These are phyloP conservation scores for Eragrostis nindensis DNA, from an alignment of 176 grass and related monocot genomes.

Conservation along the genomic window DNA sequence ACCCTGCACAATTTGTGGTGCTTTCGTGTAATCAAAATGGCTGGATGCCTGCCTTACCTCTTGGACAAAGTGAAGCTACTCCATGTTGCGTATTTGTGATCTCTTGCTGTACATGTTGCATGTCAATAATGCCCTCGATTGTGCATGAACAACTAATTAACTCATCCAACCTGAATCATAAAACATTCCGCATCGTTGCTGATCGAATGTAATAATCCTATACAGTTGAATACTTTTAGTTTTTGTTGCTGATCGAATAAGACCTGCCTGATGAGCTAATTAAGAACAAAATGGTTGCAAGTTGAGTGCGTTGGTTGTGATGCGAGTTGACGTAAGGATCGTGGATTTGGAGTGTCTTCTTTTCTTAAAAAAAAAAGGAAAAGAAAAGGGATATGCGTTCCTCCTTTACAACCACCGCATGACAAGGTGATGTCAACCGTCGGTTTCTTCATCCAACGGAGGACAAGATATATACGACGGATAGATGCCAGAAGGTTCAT, in stretches of 20 bases:
- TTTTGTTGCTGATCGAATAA: too few species aligned
- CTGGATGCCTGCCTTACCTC: neutral
- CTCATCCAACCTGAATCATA: too few species aligned
- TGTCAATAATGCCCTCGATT: neutral
- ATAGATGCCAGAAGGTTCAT: constrained; percentile 9
- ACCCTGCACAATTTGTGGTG: neutral
- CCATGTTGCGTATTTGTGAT: neutral
- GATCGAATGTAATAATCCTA: too few species aligned
- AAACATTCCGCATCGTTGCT: too few species aligned
- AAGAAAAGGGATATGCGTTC: neutral
- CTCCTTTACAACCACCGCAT: constrained; percentile 12
- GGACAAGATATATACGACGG: neutral
- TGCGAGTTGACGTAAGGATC: neutral
- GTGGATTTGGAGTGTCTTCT: neutral
- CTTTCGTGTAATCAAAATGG: neutral
- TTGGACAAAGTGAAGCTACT: neutral
- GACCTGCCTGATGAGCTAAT: too few species aligned
- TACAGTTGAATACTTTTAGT: too few species aligned
- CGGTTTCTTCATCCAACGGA: neutral
- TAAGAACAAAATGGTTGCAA: too few species aligned
- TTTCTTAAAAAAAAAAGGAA: too few species aligned
- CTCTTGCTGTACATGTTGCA: neutral
- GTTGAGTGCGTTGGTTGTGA: too few species aligned
- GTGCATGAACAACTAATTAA: neutral
- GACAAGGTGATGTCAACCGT: neutral